Base-by-base conservation (phyloP, 2,329 filamentous ascomycete genomes). In the Arthrobotrys iridis region DNA sequence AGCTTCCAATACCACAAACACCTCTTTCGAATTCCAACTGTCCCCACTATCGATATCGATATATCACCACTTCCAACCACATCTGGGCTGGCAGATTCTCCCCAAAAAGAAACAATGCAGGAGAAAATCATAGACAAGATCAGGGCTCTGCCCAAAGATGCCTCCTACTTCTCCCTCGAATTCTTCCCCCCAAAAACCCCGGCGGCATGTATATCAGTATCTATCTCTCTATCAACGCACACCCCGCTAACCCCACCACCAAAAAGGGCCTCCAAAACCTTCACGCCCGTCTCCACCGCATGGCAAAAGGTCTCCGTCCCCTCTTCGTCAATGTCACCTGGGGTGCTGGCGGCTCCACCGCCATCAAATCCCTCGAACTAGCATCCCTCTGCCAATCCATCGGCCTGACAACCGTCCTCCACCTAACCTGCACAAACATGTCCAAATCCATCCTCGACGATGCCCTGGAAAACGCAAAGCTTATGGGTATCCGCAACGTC, bases 401-500 rank as follows among this genome's bases (percentile, higher is more conserved):
- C 65, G 92, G 92, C 72, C 86, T 99, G 72, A 98, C 95, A 43
- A 99, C 95, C 76, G 97, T 95, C 82, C 85, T 99, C 78, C 95
- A 99, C 82, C 85, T 99, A 78, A 99, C 95, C 1, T 99, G 95
- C 83, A 99, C 95, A 65, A 98, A 99, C 82, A 98, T 98, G 94
- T 95, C 91, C 81, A 88, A 90, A 78, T 87, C 87, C 58, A 84
- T 96, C 79, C 89, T 99, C 73, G 95, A 99, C 80, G 90, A 93
- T 81, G 92, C 94, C 0, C 84, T 99, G 78, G 92, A 96, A 80
- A 92, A 96, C 80, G 94, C 94, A 52, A 97, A 96, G 83, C 91
- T 87, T 7, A 84, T 98, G 52, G 95, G 95, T 0, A 93, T 99
- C 78, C 87, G 93, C 78, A 99, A 99, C 80, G 97, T 99, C 64